A percentile compares a stretch with the other conserved stretches of the same genome.
phyloP scores from a whole-genome alignment of 164 flowering plant genomes.

The Echeveria elegans region DNA sequence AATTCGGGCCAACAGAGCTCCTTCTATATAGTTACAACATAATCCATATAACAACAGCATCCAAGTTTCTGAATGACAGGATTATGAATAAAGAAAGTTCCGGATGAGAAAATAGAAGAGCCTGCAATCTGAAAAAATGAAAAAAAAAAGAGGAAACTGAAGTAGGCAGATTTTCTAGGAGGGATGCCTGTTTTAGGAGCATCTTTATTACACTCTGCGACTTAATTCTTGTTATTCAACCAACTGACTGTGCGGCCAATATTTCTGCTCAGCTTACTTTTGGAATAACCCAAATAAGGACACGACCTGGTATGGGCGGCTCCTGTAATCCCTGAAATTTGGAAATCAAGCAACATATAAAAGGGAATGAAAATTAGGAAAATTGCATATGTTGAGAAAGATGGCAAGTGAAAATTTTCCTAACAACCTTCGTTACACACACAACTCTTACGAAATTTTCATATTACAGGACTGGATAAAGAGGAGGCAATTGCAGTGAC shows the following conservation, averaged over 20 bases:
- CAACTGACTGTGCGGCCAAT: background rate
- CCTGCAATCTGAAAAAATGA: background rate
- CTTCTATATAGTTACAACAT: background rate
- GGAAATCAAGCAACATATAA: too few species aligned
- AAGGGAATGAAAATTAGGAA: too few species aligned
- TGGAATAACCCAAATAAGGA: too few species aligned
- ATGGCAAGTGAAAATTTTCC: too few species aligned
- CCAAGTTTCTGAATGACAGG: background rate
- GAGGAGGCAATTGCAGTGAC: too few species aligned
- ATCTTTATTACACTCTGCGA: too few species aligned
- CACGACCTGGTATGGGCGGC: too few species aligned
- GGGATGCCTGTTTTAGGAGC: constrained; percentile 1
- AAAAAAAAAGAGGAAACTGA: background rate
- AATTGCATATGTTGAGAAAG: too few species aligned
- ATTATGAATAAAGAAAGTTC: background rate
- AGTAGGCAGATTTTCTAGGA: background rate
- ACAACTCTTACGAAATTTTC: too few species aligned
- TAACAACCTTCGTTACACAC: too few species aligned
- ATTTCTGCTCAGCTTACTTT: background rate
- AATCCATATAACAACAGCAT: background rate
- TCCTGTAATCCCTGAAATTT: too few species aligned
- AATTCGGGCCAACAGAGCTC: background rate
- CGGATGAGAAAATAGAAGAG: background rate
- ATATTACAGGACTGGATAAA: too few species aligned
- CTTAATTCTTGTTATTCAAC: background rate